Base-by-base conservation (phyloP, 1,284 basidiomycete genomes). In the Erythrobasidium hasegawianum region DNA sequence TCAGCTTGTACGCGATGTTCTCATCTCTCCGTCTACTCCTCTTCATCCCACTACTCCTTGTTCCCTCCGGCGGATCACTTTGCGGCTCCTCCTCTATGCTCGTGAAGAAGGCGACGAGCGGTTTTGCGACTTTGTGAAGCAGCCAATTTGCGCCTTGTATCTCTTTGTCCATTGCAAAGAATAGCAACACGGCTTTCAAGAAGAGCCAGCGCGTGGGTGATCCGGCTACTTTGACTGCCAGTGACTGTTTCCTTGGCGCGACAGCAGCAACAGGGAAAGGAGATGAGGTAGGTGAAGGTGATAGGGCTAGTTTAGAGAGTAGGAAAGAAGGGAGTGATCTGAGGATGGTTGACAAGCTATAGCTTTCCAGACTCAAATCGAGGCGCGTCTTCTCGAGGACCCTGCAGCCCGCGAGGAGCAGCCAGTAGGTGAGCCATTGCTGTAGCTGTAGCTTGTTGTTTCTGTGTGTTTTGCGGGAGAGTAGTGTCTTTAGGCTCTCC, bases 151-250 rank as follows among this genome's bases (percentile, higher is more conserved):
- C 62, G 9, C 62, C 62, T 58, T 65, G 62, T 10, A 65, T 33
- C 47, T 65, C 62, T 26, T 57, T 52, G 22, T 65, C 62, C 62
- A 65, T 65, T 1, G 62, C 55, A 38, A 55, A 65, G 62, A 65
- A 65, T 20, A 65, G 49, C 9, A 65, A 14, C 7, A 58, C 33
- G 11, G 29, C 29, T 45, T 65, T 65, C 18, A 65, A 26, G 22
- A 65, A 20, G 0, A 38, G 49, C 62, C 62, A 65, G n/a, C 62
- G 55, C 1, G 47, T 27, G n/a, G 62, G 43, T 4, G 62, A 50
- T 10, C 62, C 62, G 20, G 62, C 62, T 7, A 65, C 14, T 38
- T 65, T 55, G 10, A 52, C 47, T 18, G 62, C 62, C 1, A 65
- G 33, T n/a, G 62, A 57, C 62, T 57, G 56, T 24, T 24, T 43